Conservation (phyloP, 768 basidiomycete genomes). For the Hygrophoropsis aurantiaca region DNA sequence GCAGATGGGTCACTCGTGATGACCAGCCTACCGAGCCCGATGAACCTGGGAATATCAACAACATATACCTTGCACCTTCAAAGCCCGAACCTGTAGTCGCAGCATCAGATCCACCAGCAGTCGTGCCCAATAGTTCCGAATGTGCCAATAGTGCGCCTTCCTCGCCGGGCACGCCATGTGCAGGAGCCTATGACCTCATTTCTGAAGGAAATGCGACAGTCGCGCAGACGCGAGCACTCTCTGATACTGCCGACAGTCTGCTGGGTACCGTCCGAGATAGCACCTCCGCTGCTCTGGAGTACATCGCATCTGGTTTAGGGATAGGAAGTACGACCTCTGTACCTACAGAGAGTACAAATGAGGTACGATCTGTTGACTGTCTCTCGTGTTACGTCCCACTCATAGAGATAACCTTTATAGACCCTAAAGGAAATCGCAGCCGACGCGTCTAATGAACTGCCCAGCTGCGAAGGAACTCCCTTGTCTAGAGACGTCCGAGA, state of each 20-base stretch:
- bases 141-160: conserved; percentile 1
- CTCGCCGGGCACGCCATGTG: background rate
- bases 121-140: background rate
- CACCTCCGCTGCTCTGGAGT: conserved; percentile 36
- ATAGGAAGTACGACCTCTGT: no score
- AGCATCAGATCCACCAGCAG: background rate
- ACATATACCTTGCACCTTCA: conserved; percentile 56
- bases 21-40: conserved; percentile 63
- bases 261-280: conserved; percentile 37
- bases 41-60: conserved; percentile 66
- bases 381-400: background rate
- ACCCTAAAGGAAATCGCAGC: no score
- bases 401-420: background rate
- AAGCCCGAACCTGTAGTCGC: conserved; percentile 30
- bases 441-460: no score
- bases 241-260: conserved; percentile 19
- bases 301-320: conserved; percentile 36
- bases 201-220: background rate
- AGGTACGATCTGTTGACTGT: no score
- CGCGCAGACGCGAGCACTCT: background rate
- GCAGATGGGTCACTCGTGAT: conserved; percentile 55
- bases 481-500: conserved; percentile 5
- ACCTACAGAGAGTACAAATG: no score
- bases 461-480: background rate
- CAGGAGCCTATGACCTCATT: background rate